phyloP scores from a whole-genome alignment of 2,329 filamentous ascomycete genomes.

The Ophiostoma montium region DNA sequence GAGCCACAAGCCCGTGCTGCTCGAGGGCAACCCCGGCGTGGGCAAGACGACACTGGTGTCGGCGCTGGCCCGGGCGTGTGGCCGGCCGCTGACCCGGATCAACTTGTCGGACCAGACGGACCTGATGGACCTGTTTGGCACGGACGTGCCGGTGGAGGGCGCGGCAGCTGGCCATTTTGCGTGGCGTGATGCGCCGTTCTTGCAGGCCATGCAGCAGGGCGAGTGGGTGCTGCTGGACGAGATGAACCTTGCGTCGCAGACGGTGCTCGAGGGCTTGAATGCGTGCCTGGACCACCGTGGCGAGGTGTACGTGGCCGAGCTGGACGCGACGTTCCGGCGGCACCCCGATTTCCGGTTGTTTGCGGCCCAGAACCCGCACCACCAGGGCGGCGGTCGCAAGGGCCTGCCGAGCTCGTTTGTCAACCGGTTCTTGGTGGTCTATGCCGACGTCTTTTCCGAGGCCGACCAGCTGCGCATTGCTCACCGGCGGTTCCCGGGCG shows the following conservation, averaged over 20 bases:
- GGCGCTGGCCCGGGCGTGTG: constrained; percentile 66
- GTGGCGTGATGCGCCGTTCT: constrained; percentile 90
- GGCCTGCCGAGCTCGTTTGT: constrained; percentile 92
- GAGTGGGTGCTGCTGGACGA: constrained; percentile 96
- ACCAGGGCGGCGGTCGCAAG: constrained; percentile 91
- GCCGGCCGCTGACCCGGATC: constrained; percentile 76
- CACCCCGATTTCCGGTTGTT: constrained; percentile 90
- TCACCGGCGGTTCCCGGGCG: constrained; percentile 55
- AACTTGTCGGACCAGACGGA: constrained; percentile 98
- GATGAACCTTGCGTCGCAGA: constrained; percentile 97
- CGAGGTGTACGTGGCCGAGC: constrained; percentile 86
- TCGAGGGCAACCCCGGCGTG: constrained; percentile 95
- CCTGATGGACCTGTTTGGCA: constrained; percentile 92
- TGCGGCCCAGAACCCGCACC: constrained; percentile 92
- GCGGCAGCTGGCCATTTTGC: constrained; percentile 79
- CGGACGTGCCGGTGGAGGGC: constrained; percentile 91
- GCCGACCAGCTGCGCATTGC: constrained; percentile 77
- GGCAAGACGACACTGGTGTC: constrained; percentile 91
- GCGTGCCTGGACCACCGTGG: constrained; percentile 93
- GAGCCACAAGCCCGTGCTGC: constrained; percentile 66
- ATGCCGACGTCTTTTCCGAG: constrained; percentile 76
- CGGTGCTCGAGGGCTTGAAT: constrained; percentile 89
- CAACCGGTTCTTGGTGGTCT: constrained; percentile 95
- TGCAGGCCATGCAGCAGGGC: constrained; percentile 91
- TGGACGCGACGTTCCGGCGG: constrained; percentile 84